Evolutionary conservation across 805 yeast species (phyloP).

Genomic region (Alloascoidea hylecoeti): DNA sequence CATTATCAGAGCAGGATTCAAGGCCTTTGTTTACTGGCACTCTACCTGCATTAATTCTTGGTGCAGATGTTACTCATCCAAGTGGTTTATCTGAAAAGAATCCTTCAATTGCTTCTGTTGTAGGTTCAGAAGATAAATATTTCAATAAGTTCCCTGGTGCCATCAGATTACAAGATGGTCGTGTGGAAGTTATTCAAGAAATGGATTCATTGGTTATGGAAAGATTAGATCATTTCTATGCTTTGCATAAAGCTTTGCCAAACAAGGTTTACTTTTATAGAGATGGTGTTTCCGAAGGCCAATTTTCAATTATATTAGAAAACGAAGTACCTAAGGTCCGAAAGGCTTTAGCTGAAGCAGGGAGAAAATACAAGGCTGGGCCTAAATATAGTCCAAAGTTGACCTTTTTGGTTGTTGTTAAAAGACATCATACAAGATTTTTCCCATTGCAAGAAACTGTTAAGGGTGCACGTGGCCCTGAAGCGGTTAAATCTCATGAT

Average conservation of each 20-base stretch:
- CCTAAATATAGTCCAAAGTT: conserved; percentile 14
- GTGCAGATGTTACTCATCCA: conserved; percentile 18
- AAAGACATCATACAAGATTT: conserved; percentile 16
- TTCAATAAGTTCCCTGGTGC: conserved; percentile 16
- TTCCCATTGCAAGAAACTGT: conserved; percentile 16
- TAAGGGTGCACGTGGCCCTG: conserved; percentile 10
- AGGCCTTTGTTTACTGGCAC: conserved; percentile 9
- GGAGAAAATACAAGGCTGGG: conserved; percentile 6
- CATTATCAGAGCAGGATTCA: conserved; percentile 9
- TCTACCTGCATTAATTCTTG: conserved; percentile 13
- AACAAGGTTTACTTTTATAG: conserved; percentile 16
- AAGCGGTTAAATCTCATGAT: conserved; percentile 12
- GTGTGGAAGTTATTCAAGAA: conserved; percentile 12
- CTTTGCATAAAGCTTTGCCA: conserved; percentile 13
- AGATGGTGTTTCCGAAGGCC: conserved; percentile 21
- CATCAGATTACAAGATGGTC: conserved; percentile 12
- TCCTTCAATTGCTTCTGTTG: conserved; percentile 11
- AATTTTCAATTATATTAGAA: conserved; percentile 15
- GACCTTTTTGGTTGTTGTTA: conserved; percentile 14
- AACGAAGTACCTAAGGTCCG: conserved; percentile 15
- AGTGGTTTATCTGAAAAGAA: conserved; percentile 8
- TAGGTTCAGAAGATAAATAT: conserved; percentile 11
- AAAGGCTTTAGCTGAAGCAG: conserved; percentile 10
- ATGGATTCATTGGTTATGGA: conserved; percentile 14
- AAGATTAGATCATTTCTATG: conserved; percentile 11